Conservation (phyloP, 495 filamentous ascomycete species). For the Xylaria intraflava region DNA sequence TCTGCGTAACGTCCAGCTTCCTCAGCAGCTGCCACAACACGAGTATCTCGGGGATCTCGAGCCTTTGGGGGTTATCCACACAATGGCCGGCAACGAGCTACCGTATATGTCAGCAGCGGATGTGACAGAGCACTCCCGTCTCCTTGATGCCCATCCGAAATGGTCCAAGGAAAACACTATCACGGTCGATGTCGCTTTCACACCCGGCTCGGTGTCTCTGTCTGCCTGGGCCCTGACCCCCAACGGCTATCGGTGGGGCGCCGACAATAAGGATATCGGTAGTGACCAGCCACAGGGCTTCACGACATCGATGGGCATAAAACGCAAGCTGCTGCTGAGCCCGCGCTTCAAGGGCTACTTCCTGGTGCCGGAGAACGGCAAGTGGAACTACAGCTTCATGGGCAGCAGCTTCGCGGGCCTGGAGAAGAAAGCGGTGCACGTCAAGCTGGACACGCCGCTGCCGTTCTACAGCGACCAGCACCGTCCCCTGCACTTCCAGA, state of each 20-base stretch:
- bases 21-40: conserved; percentile 88
- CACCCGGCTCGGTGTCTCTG: conserved; percentile 93
- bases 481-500: conserved; percentile 88
- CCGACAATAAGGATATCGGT: conserved; percentile 85
- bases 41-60: conserved; percentile 84
- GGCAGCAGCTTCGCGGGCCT: conserved; percentile 75
- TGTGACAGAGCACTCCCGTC: conserved; percentile 83
- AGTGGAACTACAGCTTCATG: conserved; percentile 99
- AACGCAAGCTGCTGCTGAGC: conserved; percentile 86
- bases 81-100: conserved; percentile 87
- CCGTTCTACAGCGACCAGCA: conserved; percentile 92
- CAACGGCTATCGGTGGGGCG: conserved; percentile 92
- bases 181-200: conserved; percentile 95
- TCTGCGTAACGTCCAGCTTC: conserved; percentile 83
- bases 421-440: conserved; percentile 84
- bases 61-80: conserved; percentile 93
- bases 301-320: conserved; percentile 85
- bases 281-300: conserved; percentile 94
- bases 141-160: conserved; percentile 73
- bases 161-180: conserved; percentile 92
- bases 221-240: conserved; percentile 90
- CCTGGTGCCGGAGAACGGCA: conserved; percentile 81
- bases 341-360: conserved; percentile 93
- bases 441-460: conserved; percentile 87
- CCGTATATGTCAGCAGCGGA: conserved; percentile 93